phyloP scores from a whole-genome alignment of 345 rosid species.

The Camelina hispida region DNA sequence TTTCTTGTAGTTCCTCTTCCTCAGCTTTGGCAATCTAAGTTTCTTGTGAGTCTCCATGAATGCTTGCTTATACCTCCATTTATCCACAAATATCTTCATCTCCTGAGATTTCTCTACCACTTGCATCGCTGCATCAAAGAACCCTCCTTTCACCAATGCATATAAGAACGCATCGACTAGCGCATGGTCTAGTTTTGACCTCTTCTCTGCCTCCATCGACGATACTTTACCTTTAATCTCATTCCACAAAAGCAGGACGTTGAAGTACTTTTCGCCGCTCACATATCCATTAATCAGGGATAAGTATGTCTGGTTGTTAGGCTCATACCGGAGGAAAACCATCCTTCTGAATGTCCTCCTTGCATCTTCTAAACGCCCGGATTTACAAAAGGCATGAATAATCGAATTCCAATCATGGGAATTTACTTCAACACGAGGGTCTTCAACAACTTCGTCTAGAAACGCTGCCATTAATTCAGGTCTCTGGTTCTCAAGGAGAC shows the following conservation, averaged over 20 bases:
- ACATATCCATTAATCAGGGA: slow-evolving; percentile 85
- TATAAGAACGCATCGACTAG: slow-evolving; percentile 89
- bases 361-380: slow-evolving; percentile 83
- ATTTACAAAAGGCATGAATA: slow-evolving; percentile 92
- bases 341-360: slow-evolving; percentile 91
- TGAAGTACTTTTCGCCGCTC: slow-evolving; percentile 76
- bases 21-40: slow-evolving; percentile 80
- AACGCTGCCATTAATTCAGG: slow-evolving; percentile 92
- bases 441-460: slow-evolving; percentile 91
- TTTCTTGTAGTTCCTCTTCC: slow-evolving; percentile 83
- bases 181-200: slow-evolving; percentile 62
- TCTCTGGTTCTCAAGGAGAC: slow-evolving; percentile 76
- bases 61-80: slow-evolving; percentile 97
- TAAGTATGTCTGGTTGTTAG: slow-evolving; percentile 85
- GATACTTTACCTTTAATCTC: slow-evolving; percentile 83
- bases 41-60: slow-evolving; percentile 97
- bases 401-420: slow-evolving; percentile 98
- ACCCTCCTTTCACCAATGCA: slow-evolving; percentile 94
- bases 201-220: slow-evolving; percentile 48
- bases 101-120: slow-evolving; percentile 89
- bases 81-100: slow-evolving; percentile 90
- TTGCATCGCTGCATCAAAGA: slow-evolving; percentile 97
- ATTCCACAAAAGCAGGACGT: slow-evolving; percentile 78
- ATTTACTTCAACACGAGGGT: slow-evolving; percentile 84
- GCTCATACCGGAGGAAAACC: slow-evolving; percentile 76